phyloP scores from a whole-genome alignment of 192 early-diverging fungal genomes.

The Podila verticillata region DNA sequence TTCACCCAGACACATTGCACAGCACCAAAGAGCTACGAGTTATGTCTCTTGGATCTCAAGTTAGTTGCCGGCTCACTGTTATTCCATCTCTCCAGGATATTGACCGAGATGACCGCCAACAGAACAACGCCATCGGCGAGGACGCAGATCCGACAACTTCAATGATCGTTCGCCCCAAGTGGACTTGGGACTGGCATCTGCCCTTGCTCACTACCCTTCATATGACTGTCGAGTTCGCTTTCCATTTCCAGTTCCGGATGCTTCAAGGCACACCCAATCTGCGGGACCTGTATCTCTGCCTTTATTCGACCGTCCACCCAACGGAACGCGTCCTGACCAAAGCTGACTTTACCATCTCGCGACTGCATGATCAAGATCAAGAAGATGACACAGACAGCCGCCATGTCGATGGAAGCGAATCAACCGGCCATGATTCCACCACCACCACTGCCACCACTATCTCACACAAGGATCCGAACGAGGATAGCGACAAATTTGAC shows the following conservation, averaged over 20 bases:
- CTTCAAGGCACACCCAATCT: background rate
- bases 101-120: background rate
- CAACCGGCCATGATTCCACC: too few species aligned
- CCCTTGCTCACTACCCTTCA: background rate
- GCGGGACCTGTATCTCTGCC: background rate
- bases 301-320: too few species aligned
- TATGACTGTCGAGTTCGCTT: background rate
- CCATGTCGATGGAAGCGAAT: too few species aligned
- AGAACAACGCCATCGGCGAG: background rate
- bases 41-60: background rate
- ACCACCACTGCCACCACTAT: too few species aligned
- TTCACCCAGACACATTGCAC: conserved; percentile 7
- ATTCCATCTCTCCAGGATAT: background rate
- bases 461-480: too few species aligned
- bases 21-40: background rate
- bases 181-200: conserved; percentile 14
- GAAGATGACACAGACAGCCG: too few species aligned
- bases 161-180: background rate
- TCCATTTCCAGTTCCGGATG: conserved; percentile 4
- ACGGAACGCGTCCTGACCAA: too few species aligned
- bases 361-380: too few species aligned
- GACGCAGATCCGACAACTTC: background rate
- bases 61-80: background rate
- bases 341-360: too few species aligned
- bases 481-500: too few species aligned